Evolutionary conservation across 2,329 filamentous ascomycete genomes (phyloP).

Genomic region (Plectosphaerella plurivora): DNA sequence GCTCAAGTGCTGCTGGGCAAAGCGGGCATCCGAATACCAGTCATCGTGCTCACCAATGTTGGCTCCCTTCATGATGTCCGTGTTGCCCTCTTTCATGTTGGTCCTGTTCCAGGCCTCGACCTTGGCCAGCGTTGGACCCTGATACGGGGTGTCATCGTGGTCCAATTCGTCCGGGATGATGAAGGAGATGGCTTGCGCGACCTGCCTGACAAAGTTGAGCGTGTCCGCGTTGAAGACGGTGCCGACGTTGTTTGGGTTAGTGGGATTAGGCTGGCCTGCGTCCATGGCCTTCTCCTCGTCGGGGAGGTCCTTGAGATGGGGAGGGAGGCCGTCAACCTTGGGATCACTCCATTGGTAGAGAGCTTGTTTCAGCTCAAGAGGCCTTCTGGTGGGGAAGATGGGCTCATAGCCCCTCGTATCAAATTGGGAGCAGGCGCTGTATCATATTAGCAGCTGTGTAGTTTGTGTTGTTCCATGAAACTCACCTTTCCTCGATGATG

Average conservation of each 20-base stretch:
- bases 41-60: constrained; percentile 27
- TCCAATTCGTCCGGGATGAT: not conserved
- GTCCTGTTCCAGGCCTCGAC: constrained; percentile 24
- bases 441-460: too few relatives aligned
- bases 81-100: constrained; percentile 22
- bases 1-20: constrained; percentile 38
- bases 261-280: constrained; percentile 24
- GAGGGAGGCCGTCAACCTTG: constrained; percentile 11
- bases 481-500: constrained; percentile 26
- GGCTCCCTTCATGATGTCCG: constrained; percentile 25
- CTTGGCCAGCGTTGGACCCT: constrained; percentile 22
- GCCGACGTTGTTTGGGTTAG: constrained; percentile 22
- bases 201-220: constrained; percentile 15
- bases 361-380: constrained; percentile 21
- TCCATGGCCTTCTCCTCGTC: constrained; percentile 19
- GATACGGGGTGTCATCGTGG: constrained; percentile 11
- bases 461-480: not conserved
- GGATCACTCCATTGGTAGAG: constrained; percentile 19
- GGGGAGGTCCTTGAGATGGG: constrained; percentile 23
- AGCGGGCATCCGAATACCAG: constrained; percentile 29
- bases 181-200: not conserved
- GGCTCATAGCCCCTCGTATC: constrained; percentile 27
- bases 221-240: constrained; percentile 22
- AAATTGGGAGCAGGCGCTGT: constrained; percentile 26
- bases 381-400: constrained; percentile 22